Evolutionary conservation across 1,284 basidiomycete species (phyloP), one percentile per base, ranked within the genome.

Genomic region (Boletus semigastroideus): DNA sequence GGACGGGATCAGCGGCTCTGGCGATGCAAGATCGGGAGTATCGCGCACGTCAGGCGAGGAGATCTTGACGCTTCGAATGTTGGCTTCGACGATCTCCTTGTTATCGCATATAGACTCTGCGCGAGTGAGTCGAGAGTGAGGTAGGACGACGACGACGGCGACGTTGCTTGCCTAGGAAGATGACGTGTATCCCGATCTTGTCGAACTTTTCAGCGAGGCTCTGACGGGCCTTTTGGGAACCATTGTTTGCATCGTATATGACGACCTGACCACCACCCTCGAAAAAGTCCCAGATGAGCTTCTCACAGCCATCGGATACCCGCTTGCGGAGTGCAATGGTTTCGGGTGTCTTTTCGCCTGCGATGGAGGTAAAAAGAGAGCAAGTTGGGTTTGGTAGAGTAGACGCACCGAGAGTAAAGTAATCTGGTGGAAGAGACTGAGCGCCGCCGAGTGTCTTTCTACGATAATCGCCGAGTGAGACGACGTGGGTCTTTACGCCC

Each of bases 191-290:
- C 14, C 90, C 89, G 44, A 73, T 78, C 61, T 84, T 80, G 69
- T 89, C 86, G 64, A 97, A 98, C 72, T 86, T 92, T 70, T 94
- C 86, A 3, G 88, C 85, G 34, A 97, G 73, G 16, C 75, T 76
- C 56, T 87, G 82, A 46, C 97, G 77, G 34, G 80, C 79, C 40
- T 77, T 78, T 42, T 78, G 77, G 11, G 84, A 86, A 1, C 94
- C 93, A 64, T 99, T 98, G 69, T 99, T 99, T n/a, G 97, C 97
- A 68, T 99, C 97, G 74, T 98, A 99, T 55, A 99, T 95, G 31
- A 96, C 93, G 16, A 99, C 95, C 69, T 99, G 96, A 0, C 95
- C 95, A 12, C 90, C 86, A 2, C 76, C 76, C 57, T 84, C 80
- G 74, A 97, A 99, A 72, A 91, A 97, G 55, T 94, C 86, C 81